Evolutionary conservation across 352 stramenopile genomes (phyloP).

Genomic region (Phytopythium kandeliae): DNA sequence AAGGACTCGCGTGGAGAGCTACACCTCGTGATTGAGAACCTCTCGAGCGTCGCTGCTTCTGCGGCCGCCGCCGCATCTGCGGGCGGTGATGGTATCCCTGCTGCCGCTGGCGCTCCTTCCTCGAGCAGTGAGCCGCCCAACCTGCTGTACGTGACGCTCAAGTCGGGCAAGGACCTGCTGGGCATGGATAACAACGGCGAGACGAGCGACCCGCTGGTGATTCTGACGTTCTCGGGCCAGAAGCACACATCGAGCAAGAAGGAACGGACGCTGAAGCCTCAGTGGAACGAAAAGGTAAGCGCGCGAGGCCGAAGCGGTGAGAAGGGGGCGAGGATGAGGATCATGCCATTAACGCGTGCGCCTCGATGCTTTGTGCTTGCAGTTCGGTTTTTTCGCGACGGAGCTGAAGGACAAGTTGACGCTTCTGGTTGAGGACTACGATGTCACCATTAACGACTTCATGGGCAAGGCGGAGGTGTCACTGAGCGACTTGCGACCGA

Average conservation of each 20-base stretch:
- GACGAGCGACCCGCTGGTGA: slow-evolving; percentile 85
- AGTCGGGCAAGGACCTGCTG: slow-evolving; percentile 74
- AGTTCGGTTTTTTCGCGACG: slow-evolving; percentile 61
- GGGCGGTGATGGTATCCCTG: slow-evolving; percentile 2
- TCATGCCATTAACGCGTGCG: neutral
- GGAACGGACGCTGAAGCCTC: slow-evolving; percentile 57
- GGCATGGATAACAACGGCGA: slow-evolving; percentile 82
- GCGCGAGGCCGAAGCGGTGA: no score
- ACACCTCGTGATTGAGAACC: slow-evolving; percentile 38
- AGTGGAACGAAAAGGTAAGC: slow-evolving; percentile 70
- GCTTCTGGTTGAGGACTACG: slow-evolving; percentile 65
- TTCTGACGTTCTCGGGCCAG: slow-evolving; percentile 67
- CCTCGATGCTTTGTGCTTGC: neutral
- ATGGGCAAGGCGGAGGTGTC: slow-evolving; percentile 65
- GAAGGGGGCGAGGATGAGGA: neutral
- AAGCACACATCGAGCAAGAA: slow-evolving; percentile 77
- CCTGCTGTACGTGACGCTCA: slow-evolving; percentile 62
- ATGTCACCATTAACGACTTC: slow-evolving; percentile 77
- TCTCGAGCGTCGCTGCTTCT: slow-evolving; percentile 2
- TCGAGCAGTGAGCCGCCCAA: slow-evolving; percentile 38
- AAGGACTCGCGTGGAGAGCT: slow-evolving; percentile 61
- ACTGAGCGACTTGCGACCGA: slow-evolving; percentile 38
- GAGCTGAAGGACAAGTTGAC: slow-evolving; percentile 47
- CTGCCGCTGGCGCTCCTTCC: slow-evolving; percentile 1
- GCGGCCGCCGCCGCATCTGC: slow-evolving; percentile 4